Evolutionary conservation across 495 filamentous ascomycete genomes (phyloP).

Genomic region (Penicillium waksmanii): DNA sequence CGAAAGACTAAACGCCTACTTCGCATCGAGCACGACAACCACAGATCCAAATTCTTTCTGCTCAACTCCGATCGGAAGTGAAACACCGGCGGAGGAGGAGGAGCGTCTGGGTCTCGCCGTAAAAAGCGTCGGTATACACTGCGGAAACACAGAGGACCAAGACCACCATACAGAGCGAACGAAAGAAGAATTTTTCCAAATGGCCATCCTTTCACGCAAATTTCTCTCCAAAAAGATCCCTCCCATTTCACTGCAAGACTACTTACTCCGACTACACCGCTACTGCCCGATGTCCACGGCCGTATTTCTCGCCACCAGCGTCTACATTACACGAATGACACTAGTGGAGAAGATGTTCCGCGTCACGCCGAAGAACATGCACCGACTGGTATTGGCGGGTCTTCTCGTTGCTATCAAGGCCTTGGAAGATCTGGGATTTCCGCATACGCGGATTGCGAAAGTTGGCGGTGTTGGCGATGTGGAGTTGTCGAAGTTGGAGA

Average conservation of each 20-base stretch:
- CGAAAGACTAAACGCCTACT: slow-evolving; percentile 70
- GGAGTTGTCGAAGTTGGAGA: slow-evolving; percentile 82
- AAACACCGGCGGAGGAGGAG: slow-evolving; percentile 38
- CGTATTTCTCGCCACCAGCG: slow-evolving; percentile 88
- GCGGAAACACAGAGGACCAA: slow-evolving; percentile 15
- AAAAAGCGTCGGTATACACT: slow-evolving; percentile 37
- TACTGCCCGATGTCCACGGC: slow-evolving; percentile 97
- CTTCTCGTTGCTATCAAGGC: slow-evolving; percentile 91
- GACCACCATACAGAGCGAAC: background rate
- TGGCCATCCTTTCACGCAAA: slow-evolving; percentile 71
- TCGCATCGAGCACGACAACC: slow-evolving; percentile 58
- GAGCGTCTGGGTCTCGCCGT: slow-evolving; percentile 20
- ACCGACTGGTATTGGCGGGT: slow-evolving; percentile 83
- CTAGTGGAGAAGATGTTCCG: slow-evolving; percentile 72
- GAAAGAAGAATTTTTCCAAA: slow-evolving; percentile 25
- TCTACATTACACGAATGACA: slow-evolving; percentile 84
- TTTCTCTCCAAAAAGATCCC: slow-evolving; percentile 91
- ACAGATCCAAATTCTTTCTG: slow-evolving; percentile 38
- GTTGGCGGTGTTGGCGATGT: slow-evolving; percentile 85
- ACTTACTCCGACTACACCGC: slow-evolving; percentile 80
- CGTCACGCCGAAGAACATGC: slow-evolving; percentile 80
- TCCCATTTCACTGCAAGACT: slow-evolving; percentile 78
- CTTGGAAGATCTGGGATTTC: slow-evolving; percentile 84
- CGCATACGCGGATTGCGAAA: slow-evolving; percentile 79
- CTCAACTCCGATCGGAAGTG: slow-evolving; percentile 62